These are phyloP conservation scores for Apophysomyces variabilis DNA, from an alignment of 371 early-diverging fungal genomes.

Conservation along the genomic window DNA sequence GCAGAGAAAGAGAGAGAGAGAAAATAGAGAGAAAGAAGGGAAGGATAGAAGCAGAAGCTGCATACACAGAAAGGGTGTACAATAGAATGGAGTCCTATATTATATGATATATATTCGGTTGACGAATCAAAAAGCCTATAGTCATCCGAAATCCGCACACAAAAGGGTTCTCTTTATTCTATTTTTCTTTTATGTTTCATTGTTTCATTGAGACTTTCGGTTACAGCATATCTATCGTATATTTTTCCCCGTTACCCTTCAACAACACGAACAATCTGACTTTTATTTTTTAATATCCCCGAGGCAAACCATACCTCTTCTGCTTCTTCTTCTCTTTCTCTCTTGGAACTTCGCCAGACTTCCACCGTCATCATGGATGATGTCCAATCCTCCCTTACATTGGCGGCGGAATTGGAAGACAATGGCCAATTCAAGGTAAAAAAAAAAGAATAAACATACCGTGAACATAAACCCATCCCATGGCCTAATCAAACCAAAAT, in stretches of 20 bases:
- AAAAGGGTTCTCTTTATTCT: too few species aligned
- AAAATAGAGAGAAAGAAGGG: not conserved
- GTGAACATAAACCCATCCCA: too few species aligned
- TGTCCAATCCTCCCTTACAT: constrained; percentile 33
- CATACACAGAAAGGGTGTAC: too few species aligned
- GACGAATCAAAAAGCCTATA: too few species aligned
- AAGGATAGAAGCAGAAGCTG: not conserved
- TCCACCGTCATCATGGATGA: constrained; percentile 34
- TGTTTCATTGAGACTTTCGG: not conserved
- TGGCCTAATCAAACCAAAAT: too few species aligned
- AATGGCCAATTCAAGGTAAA: constrained; percentile 46
- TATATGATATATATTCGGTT: too few species aligned
- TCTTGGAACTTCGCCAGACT: not conserved
- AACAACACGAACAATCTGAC: not conserved
- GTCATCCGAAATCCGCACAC: too few species aligned
- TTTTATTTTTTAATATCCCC: constrained; percentile 9
- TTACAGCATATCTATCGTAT: not conserved
- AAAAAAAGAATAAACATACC: not conserved
- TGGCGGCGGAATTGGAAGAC: constrained; percentile 39
- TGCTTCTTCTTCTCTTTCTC: not conserved
- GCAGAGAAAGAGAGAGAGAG: not conserved
- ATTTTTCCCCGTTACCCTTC: constrained; percentile 1
- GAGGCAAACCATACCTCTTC: not conserved
- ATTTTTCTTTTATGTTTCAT: not conserved
- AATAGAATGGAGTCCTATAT: too few species aligned